Evolutionary conservation across 2,329 filamentous ascomycete species (phyloP), one percentile per base, ranked within the genome.

Genomic region (Ilyonectria robusta): DNA sequence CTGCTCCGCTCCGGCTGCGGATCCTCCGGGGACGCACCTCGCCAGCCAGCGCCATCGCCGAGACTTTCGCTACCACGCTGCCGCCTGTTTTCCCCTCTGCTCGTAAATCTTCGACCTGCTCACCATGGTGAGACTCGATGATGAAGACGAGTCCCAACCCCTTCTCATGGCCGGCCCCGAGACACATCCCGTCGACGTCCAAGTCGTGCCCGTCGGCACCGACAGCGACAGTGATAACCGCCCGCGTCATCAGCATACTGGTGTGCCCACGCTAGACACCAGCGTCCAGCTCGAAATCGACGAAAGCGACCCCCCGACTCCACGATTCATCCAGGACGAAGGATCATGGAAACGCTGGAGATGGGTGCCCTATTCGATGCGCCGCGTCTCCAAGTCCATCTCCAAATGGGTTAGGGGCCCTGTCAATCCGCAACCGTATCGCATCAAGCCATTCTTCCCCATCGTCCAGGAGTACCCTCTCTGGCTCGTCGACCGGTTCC

Each of bases 381-480:
- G 87, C 48, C 84, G 85, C 62, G 76, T 84, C 59, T 73, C 78
- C 55, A 83, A 78, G 59, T 79, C 81, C 55, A 75, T 83, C 5
- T 79, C 74, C 26, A 81, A 75, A 60, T 92, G 89, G 89, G 81
- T 85, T 11, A 77, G 81, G 50, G 90, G 90, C 0, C 90, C 90
- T 3, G 71, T 82, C n/a, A 84, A 84, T 35, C 86, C 89, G 2
- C 83, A 81, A 56, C 79, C 77, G 2, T 77, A 78, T 67, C 80
- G 67, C 66, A 91, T 92, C 75, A 80, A 82, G 51, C 89, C 90
- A 0, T 68, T 93, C 62, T 88, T 94, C 58, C 92, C 93, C 2
- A 76, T 76, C 13, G 78, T 94, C 13, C 93, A 96, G 78, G 86
- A 89, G 68, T 88, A 88, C 35, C 93, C 93, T 1, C 82, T 93